Base-by-base conservation (phyloP, 371 early-diverging fungal species). In the Ordospora colligata region DNA sequence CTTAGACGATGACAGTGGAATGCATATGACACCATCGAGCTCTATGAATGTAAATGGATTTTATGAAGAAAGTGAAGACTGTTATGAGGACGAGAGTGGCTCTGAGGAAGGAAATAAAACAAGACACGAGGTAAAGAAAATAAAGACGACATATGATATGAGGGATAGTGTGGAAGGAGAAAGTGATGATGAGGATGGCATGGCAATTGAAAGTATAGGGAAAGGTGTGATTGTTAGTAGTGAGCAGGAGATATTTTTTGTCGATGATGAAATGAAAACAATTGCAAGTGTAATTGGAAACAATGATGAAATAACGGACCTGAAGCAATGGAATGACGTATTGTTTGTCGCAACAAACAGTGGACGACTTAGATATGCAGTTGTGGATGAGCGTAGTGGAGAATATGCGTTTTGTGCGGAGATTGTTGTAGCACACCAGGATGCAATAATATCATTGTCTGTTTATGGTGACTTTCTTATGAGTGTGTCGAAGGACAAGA, bases 291-390 rank as follows among this genome's bases (percentile, higher is more conserved):
- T 69, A 37, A 27, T 69, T 69, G 70, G 70, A 43, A 42, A 69
- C 32, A 69, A 50, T n/a, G 70, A 69, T 43, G 70, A 69, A 27
- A 43, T 69, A n/a, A 69, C 70, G 43, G 47, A 47, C 19, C 23
- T 69, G 52, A 22, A 22, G 10, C 27, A 25, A 50, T 49, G 40
- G 51, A 51, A 68, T 27, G 68, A 68, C 40, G 47, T 53, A 37
- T 21, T 72, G 19, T 53, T 72, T 47, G 63, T 72, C 17, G 62
- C 73, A n/a, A 72, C 58, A 1, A 47, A 44, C 23, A 72, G 73
- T 64, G 73, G 58, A 43, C 37, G 73, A 46, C 19, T 72, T 7
- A 54, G 53, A 44, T 72, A 63, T 47, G 49, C 50, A 54, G 44
- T 62, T 63, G 25, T 37, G 3, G 73, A 72, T 27, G 42, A 46